These are phyloP conservation scores for Anthoceros angustus DNA, from an alignment of 225 moss, liverwort and hornwort genomes.

Conservation along the genomic window DNA sequence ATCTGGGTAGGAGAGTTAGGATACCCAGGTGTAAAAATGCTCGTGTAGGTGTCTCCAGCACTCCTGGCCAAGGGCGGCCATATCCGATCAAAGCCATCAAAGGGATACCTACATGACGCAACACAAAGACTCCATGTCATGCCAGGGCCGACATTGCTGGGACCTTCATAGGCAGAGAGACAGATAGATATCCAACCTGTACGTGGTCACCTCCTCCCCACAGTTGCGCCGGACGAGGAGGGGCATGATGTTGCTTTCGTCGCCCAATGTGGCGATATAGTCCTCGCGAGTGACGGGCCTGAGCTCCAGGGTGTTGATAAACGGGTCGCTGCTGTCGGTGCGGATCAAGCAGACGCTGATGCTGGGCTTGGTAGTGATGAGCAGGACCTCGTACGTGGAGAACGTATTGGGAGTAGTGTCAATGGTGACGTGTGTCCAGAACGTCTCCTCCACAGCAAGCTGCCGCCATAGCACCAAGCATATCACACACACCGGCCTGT, in stretches of 20 bases:
- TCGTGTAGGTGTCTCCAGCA: neutral
- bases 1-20: neutral
- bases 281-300: neutral
- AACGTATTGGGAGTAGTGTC: neutral
- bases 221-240: too few species aligned
- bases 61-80: neutral
- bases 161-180: too few species aligned
- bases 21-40: neutral
- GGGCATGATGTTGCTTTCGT: too few species aligned
- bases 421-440: neutral
- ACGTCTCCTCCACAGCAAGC: neutral
- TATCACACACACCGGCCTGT: neutral
- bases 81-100: neutral
- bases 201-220: too few species aligned
- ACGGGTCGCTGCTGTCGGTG: neutral
- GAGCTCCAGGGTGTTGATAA: slow-evolving; percentile 1
- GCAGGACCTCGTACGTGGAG: neutral
- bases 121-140: too few species aligned
- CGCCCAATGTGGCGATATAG: too few species aligned
- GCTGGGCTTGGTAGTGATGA: neutral
- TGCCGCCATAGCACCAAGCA: neutral
- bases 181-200: too few species aligned
- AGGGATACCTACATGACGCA: neutral
- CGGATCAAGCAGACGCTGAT: neutral
- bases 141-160: too few species aligned